Evolutionary conservation across 305 asterid genomes (phyloP), one percentile per base, ranked within the genome.

Genomic region (Fraxinus xanthoxyloides): DNA sequence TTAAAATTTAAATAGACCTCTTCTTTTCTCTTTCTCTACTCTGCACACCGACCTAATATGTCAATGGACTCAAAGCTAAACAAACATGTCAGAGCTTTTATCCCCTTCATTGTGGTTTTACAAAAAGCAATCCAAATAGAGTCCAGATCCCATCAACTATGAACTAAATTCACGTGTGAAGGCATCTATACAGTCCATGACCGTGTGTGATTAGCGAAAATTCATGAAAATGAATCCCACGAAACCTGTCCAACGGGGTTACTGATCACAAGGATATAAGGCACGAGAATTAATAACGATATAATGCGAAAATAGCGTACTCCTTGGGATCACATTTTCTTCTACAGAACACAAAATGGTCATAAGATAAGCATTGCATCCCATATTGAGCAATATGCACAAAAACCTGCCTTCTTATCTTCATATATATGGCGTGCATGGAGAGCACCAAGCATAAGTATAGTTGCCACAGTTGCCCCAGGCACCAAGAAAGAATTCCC

Each of bases 391-490:
- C 3, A 61, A 46, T 51, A 67, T 48, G 59, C 67, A 63, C 31
- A 30, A 40, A 85, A 19, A 26, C 10, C 31, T 79, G 92, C 98
- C 98, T 90, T 93, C 79, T 86, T 92, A 89, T 93, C 97, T 82
- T 91, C 88, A 73, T 93, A 93, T 36, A 95, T 87, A 85, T 98
- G 94, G 59, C 99, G 97, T 76, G 90, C 90, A 86, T 95, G 99
- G 79, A 95, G 96, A 80, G 97, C 94, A 75, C 99, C 99, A 76
- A 95, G 99, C 98, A 95, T 95, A 79, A 93, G 88, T 86, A 95
- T 88, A 51, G 97, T 92, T 78, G 97, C 98, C 63, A 85, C 86
- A 21, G 99, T 95, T 70, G 98, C 98, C 81, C 97, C 98, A 79
- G 98, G 97, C 82, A 93, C 85, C 78, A 92, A 85, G 84, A 91